Conservation (phyloP, 352 stramenopile species). For the Phytophthora fragariae region DNA sequence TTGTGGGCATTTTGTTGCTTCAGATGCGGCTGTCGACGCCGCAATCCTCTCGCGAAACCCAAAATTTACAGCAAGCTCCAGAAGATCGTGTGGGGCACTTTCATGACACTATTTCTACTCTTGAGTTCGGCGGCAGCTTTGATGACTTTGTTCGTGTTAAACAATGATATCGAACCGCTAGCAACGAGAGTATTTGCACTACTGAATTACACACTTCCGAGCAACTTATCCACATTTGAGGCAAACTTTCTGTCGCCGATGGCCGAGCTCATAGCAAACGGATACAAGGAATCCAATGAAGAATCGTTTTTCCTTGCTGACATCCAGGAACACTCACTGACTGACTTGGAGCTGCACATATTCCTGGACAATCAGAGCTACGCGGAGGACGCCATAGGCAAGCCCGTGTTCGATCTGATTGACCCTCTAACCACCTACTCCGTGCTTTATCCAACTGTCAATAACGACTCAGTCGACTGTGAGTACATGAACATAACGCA, state of each 20-base stretch:
- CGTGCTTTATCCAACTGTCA: slow-evolving; percentile 58
- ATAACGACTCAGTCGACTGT: slow-evolving; percentile 45
- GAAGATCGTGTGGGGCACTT: slow-evolving; percentile 52
- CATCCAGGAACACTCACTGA: slow-evolving; percentile 37
- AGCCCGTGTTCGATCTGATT: slow-evolving; percentile 54
- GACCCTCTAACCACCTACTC: slow-evolving; percentile 45
- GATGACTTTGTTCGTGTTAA: slow-evolving; percentile 44
- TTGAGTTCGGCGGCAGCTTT: slow-evolving; percentile 32
- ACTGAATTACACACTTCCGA: slow-evolving; percentile 39
- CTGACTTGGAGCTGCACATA: slow-evolving; percentile 42
- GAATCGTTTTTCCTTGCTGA: slow-evolving; percentile 18
- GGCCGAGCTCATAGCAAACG: slow-evolving; percentile 36
- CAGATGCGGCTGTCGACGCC: slow-evolving; percentile 55
- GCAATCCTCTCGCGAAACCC: slow-evolving; percentile 45
- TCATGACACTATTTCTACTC: slow-evolving; percentile 44
- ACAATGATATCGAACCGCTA: slow-evolving; percentile 43
- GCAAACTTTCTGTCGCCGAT: slow-evolving; percentile 46
- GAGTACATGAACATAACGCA: slow-evolving; percentile 52
- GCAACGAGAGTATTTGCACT: slow-evolving; percentile 28
- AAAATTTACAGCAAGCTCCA: slow-evolving; percentile 61
- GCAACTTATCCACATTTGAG: slow-evolving; percentile 48
- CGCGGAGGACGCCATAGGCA: slow-evolving; percentile 37
- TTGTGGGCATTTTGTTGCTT: slow-evolving; percentile 63
- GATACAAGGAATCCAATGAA: slow-evolving; percentile 11
- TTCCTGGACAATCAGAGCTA: slow-evolving; percentile 64